Base-by-base conservation (phyloP, 345 rosid genomes). In the Eucalyptus decipiens region DNA sequence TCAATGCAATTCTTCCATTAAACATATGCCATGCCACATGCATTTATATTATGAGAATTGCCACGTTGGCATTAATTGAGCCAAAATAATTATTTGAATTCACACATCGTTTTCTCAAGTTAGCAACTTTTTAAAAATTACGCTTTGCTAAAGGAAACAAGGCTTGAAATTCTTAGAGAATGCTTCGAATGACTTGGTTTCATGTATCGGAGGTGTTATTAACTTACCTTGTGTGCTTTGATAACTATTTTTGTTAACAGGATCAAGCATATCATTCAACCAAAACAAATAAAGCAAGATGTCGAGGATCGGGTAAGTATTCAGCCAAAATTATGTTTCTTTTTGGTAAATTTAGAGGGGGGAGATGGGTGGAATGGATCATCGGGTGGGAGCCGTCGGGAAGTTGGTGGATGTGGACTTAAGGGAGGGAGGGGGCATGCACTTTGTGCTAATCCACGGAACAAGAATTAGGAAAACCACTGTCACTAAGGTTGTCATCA, bases 391-490 rank as follows among this genome's bases (percentile, higher is more conserved):
- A 62, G 69, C 69, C 69, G 8, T 28, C 15, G 8, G 1, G 17
- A 62, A 62, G 34, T 62, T 28, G 69, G 15, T 28, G 69, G 32
- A 26, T 1, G 15, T 60, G 65, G 65, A 58, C 30, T 9, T 9
- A 1, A 0, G 10, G 10, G 11, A 11, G 58, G 26, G 23, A 4
- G 6, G 30, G 6, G 62, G 11, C 6, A 26, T 60, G 32, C 17
- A 30, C 67, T 28, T 60, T 60, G 2, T 60, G 9, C 69, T 12
- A 62, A 62, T 62, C 1, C 17, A 28, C 30, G 69, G 69, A 62
- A 62, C 16, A 28, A 30, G 32, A 62, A 30, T 62, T 12, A 30
- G 69, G 69, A 28, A 54, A 62, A 62, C 17, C 69, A 12, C 69
- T 12, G 17, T 62, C 17, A 13, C 34, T 62, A 28, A 60, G 32